Percentiles rank a stretch among this genome's conserved stretches.
These are phyloP conservation scores for Neurospora sp. DNA, from an alignment of 495 filamentous ascomycete genomes.

Conservation along the genomic window DNA sequence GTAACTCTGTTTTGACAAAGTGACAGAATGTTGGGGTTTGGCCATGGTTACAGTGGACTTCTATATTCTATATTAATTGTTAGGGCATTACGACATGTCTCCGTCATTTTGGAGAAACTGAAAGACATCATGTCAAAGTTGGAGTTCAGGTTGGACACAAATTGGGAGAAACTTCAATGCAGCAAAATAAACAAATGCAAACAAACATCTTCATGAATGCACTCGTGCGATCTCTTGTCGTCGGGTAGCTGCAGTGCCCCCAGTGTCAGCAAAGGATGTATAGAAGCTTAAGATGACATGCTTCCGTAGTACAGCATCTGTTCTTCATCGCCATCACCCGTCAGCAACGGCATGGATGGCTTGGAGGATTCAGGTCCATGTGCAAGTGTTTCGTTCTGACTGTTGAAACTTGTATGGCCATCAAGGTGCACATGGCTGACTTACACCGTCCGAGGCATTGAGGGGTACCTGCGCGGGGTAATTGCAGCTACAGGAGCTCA, in stretches of 20 bases:
- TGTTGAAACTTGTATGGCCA: neutral
- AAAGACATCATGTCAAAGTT: neutral
- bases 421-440: neutral
- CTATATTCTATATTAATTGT: neutral
- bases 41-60: neutral
- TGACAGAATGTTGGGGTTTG: neutral
- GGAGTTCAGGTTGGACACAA: neutral
- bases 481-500: neutral
- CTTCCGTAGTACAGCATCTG: neutral
- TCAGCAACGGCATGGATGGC: neutral
- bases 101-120: neutral
- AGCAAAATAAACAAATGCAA: neutral
- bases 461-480: neutral
- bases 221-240: neutral
- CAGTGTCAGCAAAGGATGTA: neutral
- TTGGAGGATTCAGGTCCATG: neutral
- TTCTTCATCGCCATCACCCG: neutral
- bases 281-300: neutral
- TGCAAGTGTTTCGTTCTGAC: neutral
- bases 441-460: neutral
- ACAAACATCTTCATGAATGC: neutral
- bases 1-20: neutral
- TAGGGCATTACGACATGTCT: neutral
- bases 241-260: neutral
- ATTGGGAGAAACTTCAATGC: neutral